Conservation (phyloP, 2,329 filamentous ascomycete species). For the Helotiales sp. region DNA sequence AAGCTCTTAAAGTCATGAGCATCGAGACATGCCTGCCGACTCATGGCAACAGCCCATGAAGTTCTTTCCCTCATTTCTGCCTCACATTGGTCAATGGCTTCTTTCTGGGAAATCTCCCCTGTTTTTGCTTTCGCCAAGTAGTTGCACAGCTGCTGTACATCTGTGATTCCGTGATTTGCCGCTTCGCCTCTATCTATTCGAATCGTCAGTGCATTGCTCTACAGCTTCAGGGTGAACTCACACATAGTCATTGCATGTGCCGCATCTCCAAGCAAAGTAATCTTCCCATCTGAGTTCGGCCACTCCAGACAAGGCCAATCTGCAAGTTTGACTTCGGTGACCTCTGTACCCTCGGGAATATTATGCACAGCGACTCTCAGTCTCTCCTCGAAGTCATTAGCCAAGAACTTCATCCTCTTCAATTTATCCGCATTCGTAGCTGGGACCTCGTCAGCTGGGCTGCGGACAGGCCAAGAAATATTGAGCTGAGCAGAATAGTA, state of each 20-base stretch:
- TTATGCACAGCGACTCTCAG: conserved; percentile 50
- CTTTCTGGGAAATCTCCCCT: conserved; percentile 16
- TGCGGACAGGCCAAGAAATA: conserved; percentile 50
- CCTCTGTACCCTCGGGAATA: conserved; percentile 49
- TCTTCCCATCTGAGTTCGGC: conserved; percentile 46
- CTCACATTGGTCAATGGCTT: conserved; percentile 47
- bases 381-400: conserved; percentile 54
- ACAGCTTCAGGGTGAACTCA: conserved; percentile 44
- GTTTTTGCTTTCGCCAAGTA: conserved; percentile 32
- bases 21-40: conserved; percentile 58
- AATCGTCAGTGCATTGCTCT: background rate
- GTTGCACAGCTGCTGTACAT: conserved; percentile 53
- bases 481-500: conserved; percentile 39
- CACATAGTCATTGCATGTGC: conserved; percentile 66
- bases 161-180: conserved; percentile 60
- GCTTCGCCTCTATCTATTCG: conserved; percentile 59
- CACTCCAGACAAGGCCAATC: conserved; percentile 53
- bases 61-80: conserved; percentile 50
- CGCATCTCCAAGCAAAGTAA: conserved; percentile 58
- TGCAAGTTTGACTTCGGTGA: conserved; percentile 52
- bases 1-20: conserved; percentile 57
- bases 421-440: conserved; percentile 47
- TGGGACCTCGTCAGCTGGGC: conserved; percentile 48
- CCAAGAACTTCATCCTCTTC: conserved; percentile 50
- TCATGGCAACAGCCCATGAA: conserved; percentile 54